Conservation (phyloP, 2,329 filamentous ascomycete species). For the Trichoderma semiorbis region DNA sequence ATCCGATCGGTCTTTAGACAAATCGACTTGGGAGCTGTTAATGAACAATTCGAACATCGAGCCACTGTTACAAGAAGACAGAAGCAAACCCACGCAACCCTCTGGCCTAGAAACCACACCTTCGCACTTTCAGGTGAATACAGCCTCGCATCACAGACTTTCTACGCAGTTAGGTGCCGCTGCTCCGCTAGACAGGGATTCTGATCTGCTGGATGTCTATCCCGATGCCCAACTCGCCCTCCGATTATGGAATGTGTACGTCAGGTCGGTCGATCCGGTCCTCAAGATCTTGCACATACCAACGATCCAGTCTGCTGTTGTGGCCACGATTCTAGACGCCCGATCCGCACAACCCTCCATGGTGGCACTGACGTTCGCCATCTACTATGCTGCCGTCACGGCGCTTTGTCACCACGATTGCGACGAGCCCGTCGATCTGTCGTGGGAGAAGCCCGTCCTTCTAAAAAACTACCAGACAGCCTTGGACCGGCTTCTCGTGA, state of each 20-base stretch:
- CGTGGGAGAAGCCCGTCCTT: neutral
- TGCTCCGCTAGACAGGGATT: neutral
- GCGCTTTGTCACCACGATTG: neutral
- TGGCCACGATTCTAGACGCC: neutral
- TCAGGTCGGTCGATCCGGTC: neutral
- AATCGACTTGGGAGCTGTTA: neutral
- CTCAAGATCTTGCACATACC: neutral
- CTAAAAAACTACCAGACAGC: neutral
- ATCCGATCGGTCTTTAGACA: neutral
- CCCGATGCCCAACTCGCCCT: neutral
- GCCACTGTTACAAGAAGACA: neutral
- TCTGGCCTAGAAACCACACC: neutral
- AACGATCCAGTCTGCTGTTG: neutral
- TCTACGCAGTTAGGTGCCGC: neutral
- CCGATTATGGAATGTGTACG: neutral
- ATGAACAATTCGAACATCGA: neutral
- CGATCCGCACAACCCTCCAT: neutral
- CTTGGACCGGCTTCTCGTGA: neutral
- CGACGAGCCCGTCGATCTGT: neutral
- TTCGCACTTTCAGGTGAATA: neutral
- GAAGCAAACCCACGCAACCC: neutral
- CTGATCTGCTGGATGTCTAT: neutral
- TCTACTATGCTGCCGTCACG: neutral
- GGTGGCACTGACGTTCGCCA: neutral
- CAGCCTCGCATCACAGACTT: neutral